A percentile compares a stretch with the other conserved stretches of the same genome.
Conservation (phyloP, 2,329 filamentous ascomycete species). For the Colletotrichum sidae region DNA sequence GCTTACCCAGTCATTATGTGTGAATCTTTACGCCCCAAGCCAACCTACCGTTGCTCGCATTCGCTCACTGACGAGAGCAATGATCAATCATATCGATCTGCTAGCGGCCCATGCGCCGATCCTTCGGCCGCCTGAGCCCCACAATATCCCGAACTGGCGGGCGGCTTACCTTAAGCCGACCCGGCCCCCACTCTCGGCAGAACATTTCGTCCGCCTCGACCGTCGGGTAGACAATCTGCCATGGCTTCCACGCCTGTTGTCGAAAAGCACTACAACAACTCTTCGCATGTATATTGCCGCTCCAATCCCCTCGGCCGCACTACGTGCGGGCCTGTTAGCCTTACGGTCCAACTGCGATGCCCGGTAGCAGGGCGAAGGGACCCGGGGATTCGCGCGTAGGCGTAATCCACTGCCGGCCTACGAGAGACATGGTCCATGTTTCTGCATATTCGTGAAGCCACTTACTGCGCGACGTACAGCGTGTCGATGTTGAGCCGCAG, state of each 20-base stretch:
- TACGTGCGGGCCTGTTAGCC: too few relatives aligned
- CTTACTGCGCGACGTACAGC: background rate
- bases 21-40: too few relatives aligned
- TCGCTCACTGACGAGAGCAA: background rate
- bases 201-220: constrained; percentile 25
- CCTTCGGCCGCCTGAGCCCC: constrained; percentile 7
- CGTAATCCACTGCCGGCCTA: background rate
- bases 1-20: too few relatives aligned
- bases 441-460: background rate
- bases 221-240: background rate
- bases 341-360: too few relatives aligned
- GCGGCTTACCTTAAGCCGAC: constrained; percentile 1
- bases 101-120: background rate
- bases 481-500: background rate
- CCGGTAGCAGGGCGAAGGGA: background rate
- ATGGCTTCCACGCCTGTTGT: too few relatives aligned
- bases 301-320: too few relatives aligned
- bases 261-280: too few relatives aligned
- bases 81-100: background rate
- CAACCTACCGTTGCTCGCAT: background rate
- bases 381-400: background rate
- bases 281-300: too few relatives aligned
- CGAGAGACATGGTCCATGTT: background rate
- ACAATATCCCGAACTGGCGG: constrained; percentile 12
- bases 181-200: constrained; percentile 12